Conservation (phyloP, 305 asterid species). For the Fraxinus velutina region DNA sequence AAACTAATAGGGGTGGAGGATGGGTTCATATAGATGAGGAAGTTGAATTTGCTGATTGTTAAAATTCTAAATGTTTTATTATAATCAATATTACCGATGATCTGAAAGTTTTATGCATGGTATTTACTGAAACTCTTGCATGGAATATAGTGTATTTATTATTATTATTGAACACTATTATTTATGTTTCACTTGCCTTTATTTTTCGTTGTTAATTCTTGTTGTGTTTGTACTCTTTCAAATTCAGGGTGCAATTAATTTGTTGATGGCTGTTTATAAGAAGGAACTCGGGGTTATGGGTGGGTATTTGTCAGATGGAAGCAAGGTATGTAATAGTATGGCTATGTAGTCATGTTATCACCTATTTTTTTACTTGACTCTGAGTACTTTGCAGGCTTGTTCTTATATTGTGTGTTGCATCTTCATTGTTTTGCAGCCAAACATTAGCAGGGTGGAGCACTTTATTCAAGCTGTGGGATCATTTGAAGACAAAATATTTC, state of each 20-base stretch:
- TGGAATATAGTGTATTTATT: neutral
- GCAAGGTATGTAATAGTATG: slow-evolving; percentile 58
- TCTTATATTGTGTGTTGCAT: slow-evolving; percentile 14
- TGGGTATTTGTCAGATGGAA: slow-evolving; percentile 81
- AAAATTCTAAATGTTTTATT: neutral
- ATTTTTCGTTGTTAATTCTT: slow-evolving; percentile 9
- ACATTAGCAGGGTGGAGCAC: slow-evolving; percentile 72
- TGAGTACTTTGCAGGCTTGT: slow-evolving; percentile 4
- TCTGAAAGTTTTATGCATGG: neutral
- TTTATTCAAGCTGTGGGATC: slow-evolving; percentile 94
- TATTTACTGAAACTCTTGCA: neutral
- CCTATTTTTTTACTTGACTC: neutral
- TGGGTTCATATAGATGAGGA: neutral
- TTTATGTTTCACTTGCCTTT: neutral
- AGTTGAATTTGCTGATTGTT: slow-evolving; percentile 9
- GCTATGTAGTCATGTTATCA: slow-evolving; percentile 14
- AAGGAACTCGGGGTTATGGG: slow-evolving; percentile 76
- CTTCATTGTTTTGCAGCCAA: slow-evolving; percentile 50
- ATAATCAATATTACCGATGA: neutral
- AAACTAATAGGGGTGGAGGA: neutral
- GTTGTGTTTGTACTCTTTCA: slow-evolving; percentile 19
- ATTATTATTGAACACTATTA: neutral
- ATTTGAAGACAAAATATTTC: slow-evolving; percentile 86
- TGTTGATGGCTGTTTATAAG: slow-evolving; percentile 85
- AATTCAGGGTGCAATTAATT: slow-evolving; percentile 86